Evolutionary conservation across 1,139 yeast genomes (phyloP).

Genomic region (Nematodospora anomalae): DNA sequence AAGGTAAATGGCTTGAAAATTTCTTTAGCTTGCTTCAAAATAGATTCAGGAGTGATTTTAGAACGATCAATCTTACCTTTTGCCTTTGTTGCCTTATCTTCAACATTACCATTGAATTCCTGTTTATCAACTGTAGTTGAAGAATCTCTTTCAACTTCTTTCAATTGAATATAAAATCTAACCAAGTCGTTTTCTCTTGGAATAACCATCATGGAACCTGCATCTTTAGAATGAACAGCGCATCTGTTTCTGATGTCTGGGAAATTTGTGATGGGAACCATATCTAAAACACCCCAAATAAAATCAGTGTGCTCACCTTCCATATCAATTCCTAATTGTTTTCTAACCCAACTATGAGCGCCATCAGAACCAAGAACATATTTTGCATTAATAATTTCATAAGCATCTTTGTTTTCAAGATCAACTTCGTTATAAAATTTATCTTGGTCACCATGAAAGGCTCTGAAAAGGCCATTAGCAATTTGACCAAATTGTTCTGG

Average conservation of each 20-base stretch:
- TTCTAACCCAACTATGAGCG: slow-evolving; percentile 38
- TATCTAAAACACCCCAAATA: slow-evolving; percentile 39
- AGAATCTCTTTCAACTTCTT: slow-evolving; percentile 26
- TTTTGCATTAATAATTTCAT: slow-evolving; percentile 27
- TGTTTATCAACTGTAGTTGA: slow-evolving; percentile 8
- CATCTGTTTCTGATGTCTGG: slow-evolving; percentile 36
- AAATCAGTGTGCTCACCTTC: slow-evolving; percentile 37
- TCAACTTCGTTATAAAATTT: slow-evolving; percentile 11
- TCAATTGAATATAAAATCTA: slow-evolving; percentile 26
- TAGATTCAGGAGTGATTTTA: slow-evolving; percentile 26
- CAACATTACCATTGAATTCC: slow-evolving; percentile 12
- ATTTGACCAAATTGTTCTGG: slow-evolving; percentile 27
- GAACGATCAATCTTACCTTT: slow-evolving; percentile 28
- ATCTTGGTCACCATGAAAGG: slow-evolving; percentile 30
- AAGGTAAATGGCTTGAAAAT: slow-evolving; percentile 30
- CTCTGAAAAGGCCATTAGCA: slow-evolving; percentile 30
- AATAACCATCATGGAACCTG: slow-evolving; percentile 34
- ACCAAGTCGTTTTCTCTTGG: slow-evolving; percentile 36
- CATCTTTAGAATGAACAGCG: slow-evolving; percentile 32
- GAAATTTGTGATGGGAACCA: slow-evolving; percentile 34
- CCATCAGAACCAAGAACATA: slow-evolving; percentile 39
- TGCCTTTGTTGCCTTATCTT: slow-evolving; percentile 13
- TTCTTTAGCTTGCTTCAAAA: slow-evolving; percentile 27
- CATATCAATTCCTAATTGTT: slow-evolving; percentile 24
- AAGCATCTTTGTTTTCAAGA: slow-evolving; percentile 7